Evolutionary conservation across 1,284 basidiomycete genomes (phyloP).

Genomic region (Trametes polyzona): DNA sequence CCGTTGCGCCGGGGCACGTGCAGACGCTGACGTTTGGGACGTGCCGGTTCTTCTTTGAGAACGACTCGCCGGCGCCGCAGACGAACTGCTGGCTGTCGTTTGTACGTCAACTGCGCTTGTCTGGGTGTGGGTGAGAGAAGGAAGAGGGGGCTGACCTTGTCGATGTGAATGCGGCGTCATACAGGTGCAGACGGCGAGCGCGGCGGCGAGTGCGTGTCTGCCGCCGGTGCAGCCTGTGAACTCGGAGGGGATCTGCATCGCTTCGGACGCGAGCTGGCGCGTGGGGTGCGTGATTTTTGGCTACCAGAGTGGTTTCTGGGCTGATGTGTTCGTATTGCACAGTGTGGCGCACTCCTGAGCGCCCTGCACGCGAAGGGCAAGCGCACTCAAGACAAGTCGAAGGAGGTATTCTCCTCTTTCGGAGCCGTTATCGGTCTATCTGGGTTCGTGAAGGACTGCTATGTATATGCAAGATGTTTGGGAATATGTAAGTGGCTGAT

Average conservation of each 20-base stretch:
- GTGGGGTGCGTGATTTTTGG: slow-evolving; percentile 24
- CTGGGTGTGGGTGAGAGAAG: background rate
- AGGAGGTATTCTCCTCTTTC: too few relatives aligned
- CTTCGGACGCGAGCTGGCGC: slow-evolving; percentile 22
- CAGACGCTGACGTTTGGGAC: slow-evolving; percentile 32
- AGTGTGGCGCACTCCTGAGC: slow-evolving; percentile 10
- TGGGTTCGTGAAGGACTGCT: too few relatives aligned
- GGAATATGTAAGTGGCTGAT: too few relatives aligned
- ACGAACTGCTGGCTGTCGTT: slow-evolving; percentile 27
- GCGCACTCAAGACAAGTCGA: too few relatives aligned
- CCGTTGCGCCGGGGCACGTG: slow-evolving; percentile 21
- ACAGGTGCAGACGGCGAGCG: slow-evolving; percentile 19
- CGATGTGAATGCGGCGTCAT: too few relatives aligned
- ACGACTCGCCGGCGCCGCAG: slow-evolving; percentile 21
- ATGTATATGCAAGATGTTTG: too few relatives aligned
- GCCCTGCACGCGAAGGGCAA: background rate
- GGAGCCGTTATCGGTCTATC: too few relatives aligned
- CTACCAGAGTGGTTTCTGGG: background rate
- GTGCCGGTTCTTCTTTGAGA: slow-evolving; percentile 32
- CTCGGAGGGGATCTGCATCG: slow-evolving; percentile 26
- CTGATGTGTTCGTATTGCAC: background rate
- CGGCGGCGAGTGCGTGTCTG: slow-evolving; percentile 26
- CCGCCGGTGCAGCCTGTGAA: slow-evolving; percentile 29
- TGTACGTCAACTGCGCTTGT: slow-evolving; percentile 11
- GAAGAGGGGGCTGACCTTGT: background rate